Base-by-base conservation (phyloP, 306 rosid genomes). In the Gillenia trifoliata region DNA sequence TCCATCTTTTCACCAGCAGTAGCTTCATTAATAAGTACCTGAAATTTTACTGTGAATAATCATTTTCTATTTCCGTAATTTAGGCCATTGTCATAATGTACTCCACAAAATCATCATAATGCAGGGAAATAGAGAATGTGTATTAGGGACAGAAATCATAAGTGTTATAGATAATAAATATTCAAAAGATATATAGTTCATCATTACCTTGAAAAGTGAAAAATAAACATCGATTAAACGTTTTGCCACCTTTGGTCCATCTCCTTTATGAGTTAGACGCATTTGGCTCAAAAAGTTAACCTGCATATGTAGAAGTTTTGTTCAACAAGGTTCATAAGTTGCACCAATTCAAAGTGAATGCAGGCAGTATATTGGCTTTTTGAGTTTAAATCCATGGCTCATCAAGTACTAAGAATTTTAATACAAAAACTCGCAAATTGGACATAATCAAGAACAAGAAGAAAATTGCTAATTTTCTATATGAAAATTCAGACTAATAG, bases 221-320 rank as follows among this genome's bases (percentile, higher is more conserved):
- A 94, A 94, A 72, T 94, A 94, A 7, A 94, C 95, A 71, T 92
- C 97, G 59, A 94, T 83, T 33, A 94, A 84, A 52, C 91, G 93
- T 88, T 94, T 94, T 12, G 99, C 99, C 78, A 92, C 96, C 76
- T 85, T 92, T 30, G 99, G 95, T 70, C 99, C 99, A 76, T 94
- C 96, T 82, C 92, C 95, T 78, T 77, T 90, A 67, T 80, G 87
- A 47, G 89, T 80, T 8, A 92, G 95, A 47, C 90, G 95, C 56
- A 90, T 86, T 89, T 94, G 96, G 82, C 96, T 92, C 88, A 94
- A 84, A 82, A 92, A 94, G 78, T 94, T 94, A 49, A 94, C 89
- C 99, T 94, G 79, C 66, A 85, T 64, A 57, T 6, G 71, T 55
- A 76, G 20, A 71, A 30, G 72, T 73, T 59, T 64, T 73, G 59